Evolutionary conservation across 164 flowering plant species (phyloP).

Genomic region (Dillenia turbinata): DNA sequence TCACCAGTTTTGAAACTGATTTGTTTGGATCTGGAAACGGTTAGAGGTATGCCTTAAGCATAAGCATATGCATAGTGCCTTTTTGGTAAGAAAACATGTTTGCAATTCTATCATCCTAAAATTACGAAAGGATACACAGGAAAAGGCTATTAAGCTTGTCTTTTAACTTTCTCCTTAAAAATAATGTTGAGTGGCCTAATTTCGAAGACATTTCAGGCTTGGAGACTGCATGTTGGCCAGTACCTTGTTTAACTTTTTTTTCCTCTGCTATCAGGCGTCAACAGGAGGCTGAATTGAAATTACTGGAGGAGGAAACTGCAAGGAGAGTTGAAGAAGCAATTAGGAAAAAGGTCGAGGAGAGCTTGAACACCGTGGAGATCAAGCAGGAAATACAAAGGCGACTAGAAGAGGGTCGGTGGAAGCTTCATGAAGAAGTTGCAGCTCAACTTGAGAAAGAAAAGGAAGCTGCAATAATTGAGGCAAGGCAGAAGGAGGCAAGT

Average conservation of each 20-base stretch:
- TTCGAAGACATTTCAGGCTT: constrained; percentile 12
- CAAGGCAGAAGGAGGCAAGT: constrained; percentile 71
- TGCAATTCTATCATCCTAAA: constrained; percentile 5
- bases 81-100: constrained; percentile 57
- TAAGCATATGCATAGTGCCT: constrained; percentile 56
- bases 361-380: constrained; percentile 70
- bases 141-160: constrained; percentile 13
- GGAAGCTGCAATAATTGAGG: constrained; percentile 71
- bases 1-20: constrained; percentile 82
- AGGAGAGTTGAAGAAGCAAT: constrained; percentile 88
- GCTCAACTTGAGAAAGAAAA: constrained; percentile 85
- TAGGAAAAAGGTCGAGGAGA: constrained; percentile 70
- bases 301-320: constrained; percentile 93
- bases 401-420: constrained; percentile 82
- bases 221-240: constrained; percentile 13
- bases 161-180: constrained; percentile 17
- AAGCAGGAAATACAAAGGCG: constrained; percentile 62
- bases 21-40: constrained; percentile 89
- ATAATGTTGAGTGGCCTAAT: constrained; percentile 19
- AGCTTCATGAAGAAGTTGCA: constrained; percentile 65
- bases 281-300: constrained; percentile 80
- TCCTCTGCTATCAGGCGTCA: constrained; percentile 66
- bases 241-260: constrained; percentile 29
- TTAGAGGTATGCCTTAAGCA: constrained; percentile 99
- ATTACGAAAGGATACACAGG: constrained; percentile 2